phyloP scores from a whole-genome alignment of 306 rosid species.

The Fragaria iinumae region DNA sequence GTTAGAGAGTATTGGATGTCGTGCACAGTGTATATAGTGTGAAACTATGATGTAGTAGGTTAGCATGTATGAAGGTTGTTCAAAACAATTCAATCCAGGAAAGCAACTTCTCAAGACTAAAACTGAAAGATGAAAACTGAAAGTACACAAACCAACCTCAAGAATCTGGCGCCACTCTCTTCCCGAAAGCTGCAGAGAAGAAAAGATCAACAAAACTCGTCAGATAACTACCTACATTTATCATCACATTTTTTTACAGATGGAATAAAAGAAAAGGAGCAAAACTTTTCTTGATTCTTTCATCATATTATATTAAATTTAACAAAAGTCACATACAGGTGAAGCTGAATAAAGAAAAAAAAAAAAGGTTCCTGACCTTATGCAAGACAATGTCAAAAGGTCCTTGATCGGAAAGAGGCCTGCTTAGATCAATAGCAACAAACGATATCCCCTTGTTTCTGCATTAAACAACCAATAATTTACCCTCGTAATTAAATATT shows the following conservation, averaged over 20 bases:
- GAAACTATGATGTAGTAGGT: background rate
- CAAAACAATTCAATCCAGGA: conserved; percentile 16
- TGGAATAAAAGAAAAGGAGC: background rate
- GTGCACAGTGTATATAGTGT: conserved; percentile 9
- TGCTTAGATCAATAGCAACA: conserved; percentile 74
- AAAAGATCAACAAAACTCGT: background rate
- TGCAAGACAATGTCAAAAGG: conserved; percentile 87
- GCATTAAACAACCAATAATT: conserved; percentile 23
- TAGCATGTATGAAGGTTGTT: background rate
- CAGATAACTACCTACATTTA: background rate
- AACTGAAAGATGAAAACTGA: background rate
- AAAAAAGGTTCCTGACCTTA: conserved; percentile 43
- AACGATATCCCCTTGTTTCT: conserved; percentile 82
- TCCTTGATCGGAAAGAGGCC: conserved; percentile 80
- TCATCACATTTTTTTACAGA: background rate
- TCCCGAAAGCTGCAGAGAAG: conserved; percentile 65
- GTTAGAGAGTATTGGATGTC: conserved; percentile 28
- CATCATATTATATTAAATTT: background rate
- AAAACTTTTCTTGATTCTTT: background rate
- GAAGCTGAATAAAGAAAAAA: conserved; percentile 4
- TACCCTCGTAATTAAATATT: conserved; percentile 17
- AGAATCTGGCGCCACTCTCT: conserved; percentile 92
- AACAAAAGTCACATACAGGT: background rate
- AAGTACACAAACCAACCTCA: conserved; percentile 57
- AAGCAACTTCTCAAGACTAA: background rate